Evolutionary conservation across 1,139 yeast genomes (phyloP).

Genomic region (Lodderomyces orthopsilosis): DNA sequence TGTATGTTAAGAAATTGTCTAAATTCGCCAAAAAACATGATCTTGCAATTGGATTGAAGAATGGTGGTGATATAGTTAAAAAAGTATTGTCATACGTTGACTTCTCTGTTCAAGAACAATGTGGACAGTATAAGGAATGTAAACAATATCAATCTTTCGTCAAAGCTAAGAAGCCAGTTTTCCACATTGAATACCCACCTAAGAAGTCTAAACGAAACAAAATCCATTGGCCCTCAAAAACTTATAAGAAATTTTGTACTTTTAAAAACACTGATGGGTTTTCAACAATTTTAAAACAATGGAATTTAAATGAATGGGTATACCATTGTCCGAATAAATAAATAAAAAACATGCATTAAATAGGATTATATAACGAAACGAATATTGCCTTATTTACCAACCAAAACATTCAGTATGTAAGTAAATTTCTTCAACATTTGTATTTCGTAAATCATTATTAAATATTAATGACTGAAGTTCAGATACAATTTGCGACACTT

Average conservation of each 20-base stretch:
- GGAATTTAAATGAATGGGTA: constrained; percentile 19
- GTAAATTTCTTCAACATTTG: constrained; percentile 47
- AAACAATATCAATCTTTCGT: constrained; percentile 15
- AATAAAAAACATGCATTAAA: background rate
- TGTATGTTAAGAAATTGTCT: constrained; percentile 17
- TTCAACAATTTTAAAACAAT: constrained; percentile 20
- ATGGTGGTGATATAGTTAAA: constrained; percentile 19
- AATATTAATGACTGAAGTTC: constrained; percentile 31
- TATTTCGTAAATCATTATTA: constrained; percentile 24
- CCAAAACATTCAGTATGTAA: constrained; percentile 61
- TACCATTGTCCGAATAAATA: constrained; percentile 2
- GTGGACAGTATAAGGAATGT: constrained; percentile 21
- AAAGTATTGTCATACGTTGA: constrained; percentile 16
- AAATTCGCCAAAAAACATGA: constrained; percentile 13
- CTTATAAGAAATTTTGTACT: constrained; percentile 13
- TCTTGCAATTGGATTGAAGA: constrained; percentile 20
- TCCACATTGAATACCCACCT: constrained; percentile 22
- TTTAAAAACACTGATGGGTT: constrained; percentile 13
- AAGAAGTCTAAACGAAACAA: constrained; percentile 13
- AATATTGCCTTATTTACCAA: constrained; percentile 33
- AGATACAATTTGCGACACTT: constrained; percentile 47
- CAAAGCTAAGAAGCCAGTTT: constrained; percentile 17
- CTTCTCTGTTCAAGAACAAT: constrained; percentile 22
- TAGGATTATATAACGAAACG: no score
- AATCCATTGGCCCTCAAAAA: constrained; percentile 7